phyloP scores from a whole-genome alignment of 2,329 filamentous ascomycete species.

The Scedosporium dehoogii region DNA sequence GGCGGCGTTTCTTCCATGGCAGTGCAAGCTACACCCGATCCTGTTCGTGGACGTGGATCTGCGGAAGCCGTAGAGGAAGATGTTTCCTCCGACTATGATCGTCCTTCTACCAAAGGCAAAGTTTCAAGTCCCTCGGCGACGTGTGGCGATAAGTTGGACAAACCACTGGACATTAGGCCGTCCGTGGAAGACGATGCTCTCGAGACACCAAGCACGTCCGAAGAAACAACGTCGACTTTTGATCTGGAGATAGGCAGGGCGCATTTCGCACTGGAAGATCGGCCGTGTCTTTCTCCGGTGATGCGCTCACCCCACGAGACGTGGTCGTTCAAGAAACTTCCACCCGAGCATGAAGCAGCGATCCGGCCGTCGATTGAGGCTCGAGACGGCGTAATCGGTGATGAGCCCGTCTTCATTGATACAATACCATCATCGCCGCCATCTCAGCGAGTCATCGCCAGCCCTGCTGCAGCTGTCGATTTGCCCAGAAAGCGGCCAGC shows the following conservation, averaged over 20 bases:
- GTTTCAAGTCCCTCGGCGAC: neutral
- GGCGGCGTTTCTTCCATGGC: too few relatives aligned
- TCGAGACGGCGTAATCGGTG: neutral
- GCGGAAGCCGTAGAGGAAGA: too few relatives aligned
- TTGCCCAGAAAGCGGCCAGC: neutral
- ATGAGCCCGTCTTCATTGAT: slow-evolving; percentile 1
- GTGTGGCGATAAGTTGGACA: neutral
- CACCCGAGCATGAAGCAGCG: neutral
- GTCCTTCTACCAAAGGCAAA: neutral
- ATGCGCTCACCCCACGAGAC: neutral
- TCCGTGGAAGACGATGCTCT: slow-evolving; percentile 12
- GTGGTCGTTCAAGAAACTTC: neutral
- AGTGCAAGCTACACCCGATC: too few relatives aligned
- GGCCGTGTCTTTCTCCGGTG: neutral
- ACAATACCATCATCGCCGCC: neutral
- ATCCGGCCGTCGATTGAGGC: slow-evolving; percentile 1
- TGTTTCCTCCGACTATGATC: too few relatives aligned
- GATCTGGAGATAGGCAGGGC: neutral
- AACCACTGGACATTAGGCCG: slow-evolving; percentile 11
- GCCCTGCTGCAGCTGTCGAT: neutral
- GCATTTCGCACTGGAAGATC: neutral
- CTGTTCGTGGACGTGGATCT: too few relatives aligned
- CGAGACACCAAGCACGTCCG: neutral
- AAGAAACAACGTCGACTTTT: neutral
- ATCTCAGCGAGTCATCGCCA: neutral